Evolutionary conservation across 2,329 filamentous ascomycete genomes (phyloP).

Genomic region (Pyrenophora seminiperda): DNA sequence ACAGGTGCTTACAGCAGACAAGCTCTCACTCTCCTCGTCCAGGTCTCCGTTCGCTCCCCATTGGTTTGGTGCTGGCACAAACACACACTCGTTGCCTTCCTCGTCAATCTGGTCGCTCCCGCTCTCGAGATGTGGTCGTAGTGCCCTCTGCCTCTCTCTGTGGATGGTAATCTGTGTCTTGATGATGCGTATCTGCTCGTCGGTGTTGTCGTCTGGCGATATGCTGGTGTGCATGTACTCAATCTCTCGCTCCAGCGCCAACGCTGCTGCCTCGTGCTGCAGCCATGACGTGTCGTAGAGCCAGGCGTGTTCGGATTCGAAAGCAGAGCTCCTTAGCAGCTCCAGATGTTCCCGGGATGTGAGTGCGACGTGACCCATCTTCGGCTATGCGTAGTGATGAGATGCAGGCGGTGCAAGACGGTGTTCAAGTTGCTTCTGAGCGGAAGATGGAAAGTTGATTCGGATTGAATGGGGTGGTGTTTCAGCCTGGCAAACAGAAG

Average conservation of each 20-base stretch:
- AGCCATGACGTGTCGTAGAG: constrained; percentile 46
- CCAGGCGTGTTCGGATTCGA: constrained; percentile 47
- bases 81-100: constrained; percentile 45
- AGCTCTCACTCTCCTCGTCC: constrained; percentile 45
- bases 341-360: constrained; percentile 41
- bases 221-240: constrained; percentile 40
- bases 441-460: constrained; percentile 2
- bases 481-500: constrained; percentile 8
- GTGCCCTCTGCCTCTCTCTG: constrained; percentile 40
- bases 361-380: constrained; percentile 34
- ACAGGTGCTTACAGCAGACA: constrained; percentile 39
- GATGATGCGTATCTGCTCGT: constrained; percentile 43
- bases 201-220: constrained; percentile 45
- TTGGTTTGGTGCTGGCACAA: constrained; percentile 46
- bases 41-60: constrained; percentile 47
- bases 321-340: constrained; percentile 44
- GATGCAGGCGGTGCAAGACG: neutral
- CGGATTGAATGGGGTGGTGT: constrained; percentile 3
- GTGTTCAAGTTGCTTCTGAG: constrained; percentile 2
- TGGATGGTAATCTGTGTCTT: constrained; percentile 46
- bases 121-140: constrained; percentile 45
- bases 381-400: constrained; percentile 13
- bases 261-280: constrained; percentile 44
- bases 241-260: constrained; percentile 43
- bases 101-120: constrained; percentile 44